Evolutionary conservation across 192 early-diverging fungal species (phyloP).

Genomic region (Coemansia furcata): DNA sequence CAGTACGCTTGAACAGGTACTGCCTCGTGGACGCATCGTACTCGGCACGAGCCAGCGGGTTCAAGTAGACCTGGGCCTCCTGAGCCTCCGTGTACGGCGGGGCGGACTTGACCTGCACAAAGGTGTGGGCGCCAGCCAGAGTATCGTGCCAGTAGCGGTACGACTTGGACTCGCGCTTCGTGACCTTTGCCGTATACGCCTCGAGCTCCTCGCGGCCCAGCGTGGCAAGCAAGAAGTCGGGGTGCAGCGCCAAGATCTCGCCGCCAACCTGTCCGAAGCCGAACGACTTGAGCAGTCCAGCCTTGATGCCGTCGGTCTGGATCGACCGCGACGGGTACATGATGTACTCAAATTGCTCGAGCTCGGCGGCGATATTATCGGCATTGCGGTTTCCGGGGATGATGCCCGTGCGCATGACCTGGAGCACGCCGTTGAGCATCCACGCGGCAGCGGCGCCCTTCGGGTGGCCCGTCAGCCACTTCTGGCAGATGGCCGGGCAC

Average conservation of each 20-base stretch:
- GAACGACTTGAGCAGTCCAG: slow-evolving; percentile 68
- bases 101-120: slow-evolving; percentile 28
- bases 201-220: slow-evolving; percentile 12
- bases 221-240: slow-evolving; percentile 62
- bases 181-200: slow-evolving; percentile 7
- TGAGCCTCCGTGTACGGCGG: slow-evolving; percentile 27
- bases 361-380: slow-evolving; percentile 47
- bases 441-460: slow-evolving; percentile 96
- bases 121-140: slow-evolving; percentile 18
- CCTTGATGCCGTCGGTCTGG: slow-evolving; percentile 60
- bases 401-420: slow-evolving; percentile 78
- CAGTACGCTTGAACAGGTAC: slow-evolving; percentile 41
- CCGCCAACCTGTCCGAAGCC: slow-evolving; percentile 78
- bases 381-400: slow-evolving; percentile 93
- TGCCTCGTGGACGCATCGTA: slow-evolving; percentile 57
- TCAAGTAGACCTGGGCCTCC: slow-evolving; percentile 20
- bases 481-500: slow-evolving; percentile 81
- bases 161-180: not conserved
- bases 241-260: slow-evolving; percentile 66
- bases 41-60: slow-evolving; percentile 31
- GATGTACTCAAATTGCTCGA: slow-evolving; percentile 75
- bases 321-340: slow-evolving; percentile 73
- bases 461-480: slow-evolving; percentile 91
- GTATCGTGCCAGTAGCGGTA: slow-evolving; percentile 46
- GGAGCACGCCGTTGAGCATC: slow-evolving; percentile 94